Percentiles rank a stretch among this genome's conserved stretches.
Conservation (phyloP, 352 stramenopile species). For the Phytophthora macrochlamydospora region DNA sequence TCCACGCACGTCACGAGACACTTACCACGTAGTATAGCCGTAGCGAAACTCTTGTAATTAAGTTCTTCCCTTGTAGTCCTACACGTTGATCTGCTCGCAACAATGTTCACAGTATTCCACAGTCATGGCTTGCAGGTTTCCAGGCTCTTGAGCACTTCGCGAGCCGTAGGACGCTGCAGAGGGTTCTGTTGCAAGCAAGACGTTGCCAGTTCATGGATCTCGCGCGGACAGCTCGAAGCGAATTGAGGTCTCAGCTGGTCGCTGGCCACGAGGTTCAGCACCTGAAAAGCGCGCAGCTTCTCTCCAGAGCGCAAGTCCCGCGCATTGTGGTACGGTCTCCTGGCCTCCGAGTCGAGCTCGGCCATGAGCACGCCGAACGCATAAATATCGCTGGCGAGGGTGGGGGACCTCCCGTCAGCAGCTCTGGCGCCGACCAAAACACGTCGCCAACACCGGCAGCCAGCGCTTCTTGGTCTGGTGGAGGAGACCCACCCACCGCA, state of each 20-base stretch:
- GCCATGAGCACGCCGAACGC: conserved; percentile 60
- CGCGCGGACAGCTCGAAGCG: conserved; percentile 22
- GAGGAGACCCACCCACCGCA: conserved; percentile 17
- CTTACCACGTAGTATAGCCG: conserved; percentile 5
- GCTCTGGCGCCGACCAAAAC: conserved; percentile 54
- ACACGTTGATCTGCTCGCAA: not conserved
- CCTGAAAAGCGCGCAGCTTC: conserved; percentile 31
- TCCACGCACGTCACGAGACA: conserved; percentile 1
- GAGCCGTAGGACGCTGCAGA: conserved; percentile 29
- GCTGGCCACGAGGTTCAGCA: conserved; percentile 38
- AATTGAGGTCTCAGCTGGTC: conserved; percentile 41
- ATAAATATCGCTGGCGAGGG: conserved; percentile 68
- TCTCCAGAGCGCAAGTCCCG: conserved; percentile 18
- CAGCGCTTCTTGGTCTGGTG: conserved; percentile 28
- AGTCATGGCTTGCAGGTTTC: conserved; percentile 4
- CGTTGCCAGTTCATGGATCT: conserved; percentile 34
- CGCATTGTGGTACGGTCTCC: conserved; percentile 24
- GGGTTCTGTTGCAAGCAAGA: conserved; percentile 40
- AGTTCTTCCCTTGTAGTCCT: not conserved
- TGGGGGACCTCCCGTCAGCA: conserved; percentile 52
- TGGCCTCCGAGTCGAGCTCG: conserved; percentile 49
- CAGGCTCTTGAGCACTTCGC: conserved; percentile 17
- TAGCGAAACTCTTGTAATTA: conserved; percentile 3
- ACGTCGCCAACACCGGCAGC: conserved; percentile 28
- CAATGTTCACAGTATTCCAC: conserved; percentile 13